A percentile compares a stretch with the other conserved stretches of the same genome.
phyloP scores from a whole-genome alignment of 129 eudicot genomes.

The Centella asiatica region DNA sequence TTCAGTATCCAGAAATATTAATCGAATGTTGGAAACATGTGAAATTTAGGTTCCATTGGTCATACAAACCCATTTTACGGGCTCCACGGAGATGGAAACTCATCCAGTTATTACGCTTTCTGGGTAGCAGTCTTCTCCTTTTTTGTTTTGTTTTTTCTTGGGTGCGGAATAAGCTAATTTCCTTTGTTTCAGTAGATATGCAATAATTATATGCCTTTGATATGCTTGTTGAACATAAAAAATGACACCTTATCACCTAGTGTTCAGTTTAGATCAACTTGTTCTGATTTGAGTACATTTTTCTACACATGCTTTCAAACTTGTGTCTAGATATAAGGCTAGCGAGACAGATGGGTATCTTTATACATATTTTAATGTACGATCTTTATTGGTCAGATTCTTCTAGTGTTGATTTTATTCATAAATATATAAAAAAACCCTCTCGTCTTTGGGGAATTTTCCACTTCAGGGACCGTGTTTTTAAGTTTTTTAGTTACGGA shows the following conservation, averaged over 20 bases:
- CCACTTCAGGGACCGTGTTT: too few relatives aligned
- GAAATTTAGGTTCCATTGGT: slow-evolving; percentile 64
- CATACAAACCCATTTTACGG: slow-evolving; percentile 54
- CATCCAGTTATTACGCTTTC: slow-evolving; percentile 83
- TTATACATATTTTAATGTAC: too few relatives aligned
- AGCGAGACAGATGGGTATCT: neutral
- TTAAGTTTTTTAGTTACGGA: too few relatives aligned
- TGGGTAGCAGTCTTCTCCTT: slow-evolving; percentile 41
- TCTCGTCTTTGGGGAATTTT: too few relatives aligned
- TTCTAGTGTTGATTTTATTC: neutral
- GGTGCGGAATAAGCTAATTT: slow-evolving; percentile 1
- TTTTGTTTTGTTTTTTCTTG: too few relatives aligned
- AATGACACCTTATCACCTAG: neutral
- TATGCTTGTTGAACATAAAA: neutral
- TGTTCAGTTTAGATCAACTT: too few relatives aligned
- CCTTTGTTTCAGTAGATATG: neutral
- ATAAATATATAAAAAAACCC: too few relatives aligned
- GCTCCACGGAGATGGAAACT: slow-evolving; percentile 48
- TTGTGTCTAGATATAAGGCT: neutral
- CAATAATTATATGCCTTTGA: neutral
- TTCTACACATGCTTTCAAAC: neutral
- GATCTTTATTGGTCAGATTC: neutral
- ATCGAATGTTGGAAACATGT: slow-evolving; percentile 6
- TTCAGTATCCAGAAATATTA: neutral
- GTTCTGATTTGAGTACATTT: neutral